Conservation (phyloP, 2,329 filamentous ascomycete species). For the Sordariomycetes sp. region DNA sequence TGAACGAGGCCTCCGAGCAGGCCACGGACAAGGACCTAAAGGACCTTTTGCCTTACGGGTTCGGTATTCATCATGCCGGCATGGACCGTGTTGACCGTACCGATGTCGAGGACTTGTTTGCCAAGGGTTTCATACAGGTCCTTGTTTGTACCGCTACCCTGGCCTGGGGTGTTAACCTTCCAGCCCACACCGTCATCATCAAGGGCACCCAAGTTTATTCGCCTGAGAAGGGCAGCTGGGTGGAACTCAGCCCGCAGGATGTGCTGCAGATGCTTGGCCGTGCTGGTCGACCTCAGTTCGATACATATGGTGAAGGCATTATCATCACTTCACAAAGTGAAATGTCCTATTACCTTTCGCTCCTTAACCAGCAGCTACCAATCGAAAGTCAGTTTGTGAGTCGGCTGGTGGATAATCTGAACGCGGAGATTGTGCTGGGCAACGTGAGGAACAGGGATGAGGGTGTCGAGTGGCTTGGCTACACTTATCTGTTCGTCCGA, state of each 20-base stretch:
- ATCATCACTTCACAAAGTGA: constrained; percentile 94
- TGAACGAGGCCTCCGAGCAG: constrained; percentile 71
- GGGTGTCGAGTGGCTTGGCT: constrained; percentile 97
- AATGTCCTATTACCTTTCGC: constrained; percentile 92
- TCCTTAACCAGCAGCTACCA: constrained; percentile 92
- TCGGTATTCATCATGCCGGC: constrained; percentile 96
- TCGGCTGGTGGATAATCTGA: constrained; percentile 87
- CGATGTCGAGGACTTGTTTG: constrained; percentile 88
- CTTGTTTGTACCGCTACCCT: constrained; percentile 96
- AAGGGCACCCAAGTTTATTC: constrained; percentile 98
- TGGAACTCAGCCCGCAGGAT: constrained; percentile 93
- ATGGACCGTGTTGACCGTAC: constrained; percentile 93
- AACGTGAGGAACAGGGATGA: constrained; percentile 88
- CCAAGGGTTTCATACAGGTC: constrained; percentile 82
- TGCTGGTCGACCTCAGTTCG: constrained; percentile 90
- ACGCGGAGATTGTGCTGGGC: constrained; percentile 89
- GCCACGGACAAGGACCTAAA: constrained; percentile 82
- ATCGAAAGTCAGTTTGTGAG: constrained; percentile 95
- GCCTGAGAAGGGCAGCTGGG: constrained; percentile 96
- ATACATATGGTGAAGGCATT: constrained; percentile 96
- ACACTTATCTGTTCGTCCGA: constrained; percentile 93
- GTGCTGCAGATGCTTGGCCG: constrained; percentile 97
- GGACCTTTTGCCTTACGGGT: constrained; percentile 87
- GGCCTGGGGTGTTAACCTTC: constrained; percentile 97
- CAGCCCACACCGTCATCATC: constrained; percentile 96